Evolutionary conservation across 179 eudicot genomes (phyloP).

Genomic region (Dionaea muscipula): DNA sequence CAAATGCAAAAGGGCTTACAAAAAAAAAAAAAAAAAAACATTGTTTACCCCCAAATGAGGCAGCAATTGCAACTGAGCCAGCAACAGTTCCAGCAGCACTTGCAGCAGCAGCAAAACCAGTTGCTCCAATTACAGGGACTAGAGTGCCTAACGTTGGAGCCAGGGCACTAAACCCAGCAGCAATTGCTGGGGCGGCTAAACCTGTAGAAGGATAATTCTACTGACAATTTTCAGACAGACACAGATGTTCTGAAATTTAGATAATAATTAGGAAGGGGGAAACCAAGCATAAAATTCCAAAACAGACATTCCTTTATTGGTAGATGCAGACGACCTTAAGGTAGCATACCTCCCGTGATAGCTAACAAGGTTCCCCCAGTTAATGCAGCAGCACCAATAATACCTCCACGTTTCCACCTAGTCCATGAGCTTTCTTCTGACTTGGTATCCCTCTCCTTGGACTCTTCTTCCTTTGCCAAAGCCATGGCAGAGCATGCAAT

Average conservation of each 20-base stretch:
- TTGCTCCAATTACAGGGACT: slow-evolving; percentile 83
- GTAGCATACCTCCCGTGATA: slow-evolving; percentile 65
- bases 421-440: slow-evolving; percentile 49
- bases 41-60: slow-evolving; percentile 86
- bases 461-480: slow-evolving; percentile 46
- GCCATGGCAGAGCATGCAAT: slow-evolving; percentile 96
- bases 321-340: neutral
- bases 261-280: neutral
- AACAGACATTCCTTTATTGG: neutral
- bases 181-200: slow-evolving; percentile 99
- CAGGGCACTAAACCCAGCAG: slow-evolving; percentile 92
- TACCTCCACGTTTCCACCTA: slow-evolving; percentile 89
- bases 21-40: neutral
- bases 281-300: neutral
- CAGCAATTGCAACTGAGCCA: slow-evolving; percentile 98
- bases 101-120: slow-evolving; percentile 96
- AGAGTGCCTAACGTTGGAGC: slow-evolving; percentile 93
- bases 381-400: slow-evolving; percentile 93
- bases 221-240: neutral
- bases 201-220: slow-evolving; percentile 40
- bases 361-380: slow-evolving; percentile 97
- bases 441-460: slow-evolving; percentile 34
- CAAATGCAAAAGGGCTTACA: neutral
- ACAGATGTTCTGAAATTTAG: neutral
- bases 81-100: slow-evolving; percentile 93